Base-by-base conservation (phyloP, 768 basidiomycete species). In the Mycena amicta region DNA sequence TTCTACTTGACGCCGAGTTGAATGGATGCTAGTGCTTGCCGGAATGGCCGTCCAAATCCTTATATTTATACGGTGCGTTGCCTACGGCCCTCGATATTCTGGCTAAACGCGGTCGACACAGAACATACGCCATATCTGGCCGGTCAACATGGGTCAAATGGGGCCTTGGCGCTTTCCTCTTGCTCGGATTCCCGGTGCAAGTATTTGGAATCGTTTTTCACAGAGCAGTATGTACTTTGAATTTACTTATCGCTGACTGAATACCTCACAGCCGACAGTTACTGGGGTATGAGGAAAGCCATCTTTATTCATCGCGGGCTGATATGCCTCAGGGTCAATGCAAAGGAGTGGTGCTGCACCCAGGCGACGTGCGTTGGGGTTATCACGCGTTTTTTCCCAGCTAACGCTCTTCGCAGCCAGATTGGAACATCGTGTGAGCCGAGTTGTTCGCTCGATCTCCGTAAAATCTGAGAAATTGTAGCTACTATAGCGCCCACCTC, bases 1-100 rank as follows among this genome's bases (percentile, higher is more conserved):
- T 8, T 40, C 16, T 43, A 2, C 15, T 26, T 23, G 53, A 22
- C n/a, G 15, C 53, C 22, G 43, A 15, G 6, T 22, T 47, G 47
- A 29, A 16, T 2, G 6, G 40, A 3, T 20, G 6, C 13, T 20
- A 63, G 62, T 63, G 62, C 55, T 63, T 39, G 59, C 62, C 41
- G 62, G 62, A 11, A 63, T 63, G 59, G 62, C 62, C 20, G 56
- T 64, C 50, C 62, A 64, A 16, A 29, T 50, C 4, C 53, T 63
- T 23, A 27, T 63, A 2, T 63, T 57, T 47, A 60, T 63, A 15
- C 37, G 62, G 62, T 25, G 20, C 28, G 51, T 31, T 20, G 18
- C 8, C 5, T 25, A 2, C n/a, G 3, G 33, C 4, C 28, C 12
- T 29, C 18, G 25, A 29, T 30, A 18, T 1, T 25, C 12, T 27